Evolutionary conservation across 192 early-diverging fungal genomes (phyloP).

Genomic region (Bifiguratus adelaidae): DNA sequence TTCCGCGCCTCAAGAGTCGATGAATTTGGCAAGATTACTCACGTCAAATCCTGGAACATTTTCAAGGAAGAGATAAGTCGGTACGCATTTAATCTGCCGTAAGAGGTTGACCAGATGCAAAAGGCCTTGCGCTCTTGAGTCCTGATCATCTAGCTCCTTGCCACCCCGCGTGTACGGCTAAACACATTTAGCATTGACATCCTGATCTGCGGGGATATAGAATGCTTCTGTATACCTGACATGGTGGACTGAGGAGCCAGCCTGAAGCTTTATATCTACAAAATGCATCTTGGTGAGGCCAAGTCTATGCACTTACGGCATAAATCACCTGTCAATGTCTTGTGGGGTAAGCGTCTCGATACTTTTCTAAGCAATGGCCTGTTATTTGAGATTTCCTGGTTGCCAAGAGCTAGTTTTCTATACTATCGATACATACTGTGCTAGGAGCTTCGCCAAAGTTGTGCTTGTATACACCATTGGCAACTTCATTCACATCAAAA

Average conservation of each 20-base stretch:
- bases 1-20: no score
- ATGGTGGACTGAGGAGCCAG: conserved; percentile 90
- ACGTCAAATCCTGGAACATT: conserved; percentile 77
- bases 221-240: conserved; percentile 44
- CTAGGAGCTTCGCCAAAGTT: conserved; percentile 42
- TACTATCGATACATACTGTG: conserved; percentile 8
- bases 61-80: conserved; percentile 58
- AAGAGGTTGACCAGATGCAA: conserved; percentile 57
- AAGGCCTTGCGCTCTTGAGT: conserved; percentile 60
- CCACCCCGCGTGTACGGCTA: conserved; percentile 66
- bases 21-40: background rate
- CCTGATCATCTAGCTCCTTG: conserved; percentile 62
- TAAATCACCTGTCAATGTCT: background rate
- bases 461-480: conserved; percentile 61
- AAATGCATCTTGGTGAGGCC: background rate
- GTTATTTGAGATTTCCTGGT: background rate
- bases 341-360: background rate
- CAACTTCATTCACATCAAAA: conserved; percentile 87
- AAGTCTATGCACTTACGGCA: background rate
- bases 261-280: conserved; percentile 54
- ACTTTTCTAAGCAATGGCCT: background rate
- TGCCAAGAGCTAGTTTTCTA: background rate
- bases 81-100: conserved; percentile 32
- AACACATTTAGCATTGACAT: background rate
- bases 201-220: background rate